Percentiles rank a stretch among this genome's conserved stretches.
Conservation (phyloP, 345 rosid genomes). For the Citrus medica region DNA sequence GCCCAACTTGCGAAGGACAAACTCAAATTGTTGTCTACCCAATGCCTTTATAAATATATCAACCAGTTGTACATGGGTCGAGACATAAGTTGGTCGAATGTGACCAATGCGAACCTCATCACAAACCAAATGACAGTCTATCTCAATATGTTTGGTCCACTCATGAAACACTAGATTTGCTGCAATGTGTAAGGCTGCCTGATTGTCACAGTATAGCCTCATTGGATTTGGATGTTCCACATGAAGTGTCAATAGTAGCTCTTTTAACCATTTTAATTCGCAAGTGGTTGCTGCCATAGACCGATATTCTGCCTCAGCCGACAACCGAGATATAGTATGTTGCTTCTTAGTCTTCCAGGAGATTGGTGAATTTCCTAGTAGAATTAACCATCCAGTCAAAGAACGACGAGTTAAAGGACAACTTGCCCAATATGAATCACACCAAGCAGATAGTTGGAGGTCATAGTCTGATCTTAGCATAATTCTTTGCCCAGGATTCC, state of each 20-base stretch:
- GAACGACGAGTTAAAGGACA: not conserved
- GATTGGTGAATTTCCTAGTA: not conserved
- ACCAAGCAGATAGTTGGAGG: not conserved
- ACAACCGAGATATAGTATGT: not conserved
- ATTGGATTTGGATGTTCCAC: not conserved
- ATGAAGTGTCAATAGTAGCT: not conserved
- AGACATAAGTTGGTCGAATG: too few relatives aligned
- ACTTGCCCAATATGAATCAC: not conserved
- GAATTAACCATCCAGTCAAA: not conserved
- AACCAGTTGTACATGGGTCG: too few relatives aligned
- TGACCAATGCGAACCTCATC: too few relatives aligned
- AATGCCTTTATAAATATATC: too few relatives aligned
- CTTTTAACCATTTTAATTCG: not conserved
- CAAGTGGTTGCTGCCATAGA: not conserved
- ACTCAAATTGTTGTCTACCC: too few relatives aligned
- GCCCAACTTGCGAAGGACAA: too few relatives aligned
- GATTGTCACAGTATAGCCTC: too few relatives aligned
- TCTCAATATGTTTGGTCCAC: too few relatives aligned
- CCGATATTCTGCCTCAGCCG: not conserved
- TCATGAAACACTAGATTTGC: too few relatives aligned
- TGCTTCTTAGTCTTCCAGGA: not conserved
- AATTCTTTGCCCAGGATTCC: not conserved
- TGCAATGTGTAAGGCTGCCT: too few relatives aligned
- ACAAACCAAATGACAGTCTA: too few relatives aligned
- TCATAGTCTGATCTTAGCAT: not conserved